These are phyloP conservation scores for Tolypocladium tropicale DNA, from an alignment of 2,329 filamentous ascomycete genomes.

Conservation along the genomic window DNA sequence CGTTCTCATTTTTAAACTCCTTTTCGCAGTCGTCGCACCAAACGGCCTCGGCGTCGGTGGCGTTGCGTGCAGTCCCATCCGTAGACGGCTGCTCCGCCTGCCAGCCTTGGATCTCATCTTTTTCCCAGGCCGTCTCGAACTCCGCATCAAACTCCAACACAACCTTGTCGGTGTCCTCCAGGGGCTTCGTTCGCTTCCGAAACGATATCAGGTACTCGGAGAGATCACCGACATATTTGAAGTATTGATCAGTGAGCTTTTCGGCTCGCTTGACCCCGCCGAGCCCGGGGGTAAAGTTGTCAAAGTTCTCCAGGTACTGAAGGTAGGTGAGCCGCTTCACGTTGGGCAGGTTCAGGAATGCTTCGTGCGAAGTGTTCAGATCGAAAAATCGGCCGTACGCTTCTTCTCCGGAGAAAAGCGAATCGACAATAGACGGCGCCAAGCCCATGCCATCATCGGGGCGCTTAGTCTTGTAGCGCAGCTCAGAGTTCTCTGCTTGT, in stretches of 20 bases:
- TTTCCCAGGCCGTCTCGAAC: slow-evolving; percentile 74
- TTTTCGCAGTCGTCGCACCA: slow-evolving; percentile 92
- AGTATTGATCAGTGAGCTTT: slow-evolving; percentile 89
- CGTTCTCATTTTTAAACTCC: slow-evolving; percentile 90
- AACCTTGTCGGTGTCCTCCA: slow-evolving; percentile 76
- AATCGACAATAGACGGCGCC: slow-evolving; percentile 63
- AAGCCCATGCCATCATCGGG: slow-evolving; percentile 54
- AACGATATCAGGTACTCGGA: slow-evolving; percentile 81
- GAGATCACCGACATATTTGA: slow-evolving; percentile 74
- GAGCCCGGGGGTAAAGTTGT: slow-evolving; percentile 67
- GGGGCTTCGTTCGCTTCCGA: slow-evolving; percentile 69
- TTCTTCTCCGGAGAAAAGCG: slow-evolving; percentile 93
- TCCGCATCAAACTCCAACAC: slow-evolving; percentile 69
- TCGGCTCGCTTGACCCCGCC: slow-evolving; percentile 67
- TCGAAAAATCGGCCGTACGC: slow-evolving; percentile 89
- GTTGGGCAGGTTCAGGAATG: slow-evolving; percentile 80
- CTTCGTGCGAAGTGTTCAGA: slow-evolving; percentile 71
- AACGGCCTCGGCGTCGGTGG: slow-evolving; percentile 49
- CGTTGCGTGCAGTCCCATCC: slow-evolving; percentile 13
- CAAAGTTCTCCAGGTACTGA: slow-evolving; percentile 87
- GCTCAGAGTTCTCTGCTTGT: slow-evolving; percentile 88
- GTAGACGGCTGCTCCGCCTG: slow-evolving; percentile 39
- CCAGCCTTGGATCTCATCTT: slow-evolving; percentile 74
- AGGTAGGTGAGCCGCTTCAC: slow-evolving; percentile 81
- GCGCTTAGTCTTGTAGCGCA: slow-evolving; percentile 68